Evolutionary conservation across 2,329 filamentous ascomycete species (phyloP), one percentile per base, ranked within the genome.

Genomic region (Coniochaeta hoffmannii): DNA sequence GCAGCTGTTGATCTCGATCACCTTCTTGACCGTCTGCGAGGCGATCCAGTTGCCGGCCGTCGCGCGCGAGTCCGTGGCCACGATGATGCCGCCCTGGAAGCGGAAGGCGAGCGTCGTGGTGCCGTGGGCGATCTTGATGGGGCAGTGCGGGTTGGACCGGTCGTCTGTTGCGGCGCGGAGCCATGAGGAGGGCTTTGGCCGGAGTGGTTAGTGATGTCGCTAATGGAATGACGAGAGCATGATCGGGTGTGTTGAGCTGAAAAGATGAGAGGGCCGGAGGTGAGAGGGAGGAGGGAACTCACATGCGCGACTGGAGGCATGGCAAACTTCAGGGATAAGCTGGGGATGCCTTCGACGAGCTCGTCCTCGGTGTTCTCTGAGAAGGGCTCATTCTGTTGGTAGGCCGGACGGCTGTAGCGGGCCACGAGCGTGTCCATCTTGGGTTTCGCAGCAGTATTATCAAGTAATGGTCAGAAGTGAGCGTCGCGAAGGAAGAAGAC

Each of bases 21-120:
- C 94, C 82, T 99, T 99, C 86, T 99, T 99, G 69, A 99, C 94
- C 54, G 94, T 99, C 81, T 99, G 94, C 76, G 90, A 96, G 63
- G 94, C 94, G 75, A 99, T 99, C 94, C 94, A 99, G 83, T 94
- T 95, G 68, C 94, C 94, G 30, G 94, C 93, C 50, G 94, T 96
- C 58, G 94, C 94, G 76, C 94, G 86, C 58, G 94, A 99, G 77
- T 99, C 94, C 57, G 94, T 99, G 55, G 93, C 93, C 53, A 99
- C 93, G 69, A 99, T 95, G 76, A 99, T 97, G 70, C 94, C 94
- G 67, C 92, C 92, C 77, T 97, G 86, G 82, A 97, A 99, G 70
- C 93, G 87, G 82, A 99, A 99, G 60, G 92, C 93, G 59, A 99
- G 86, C 53, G 94, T 99, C 57, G 94, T 99, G 59, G 94, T 99